These are phyloP conservation scores for Lodderomyces orthopsilosis DNA, from an alignment of 1,139 yeast species.

Conservation along the genomic window DNA sequence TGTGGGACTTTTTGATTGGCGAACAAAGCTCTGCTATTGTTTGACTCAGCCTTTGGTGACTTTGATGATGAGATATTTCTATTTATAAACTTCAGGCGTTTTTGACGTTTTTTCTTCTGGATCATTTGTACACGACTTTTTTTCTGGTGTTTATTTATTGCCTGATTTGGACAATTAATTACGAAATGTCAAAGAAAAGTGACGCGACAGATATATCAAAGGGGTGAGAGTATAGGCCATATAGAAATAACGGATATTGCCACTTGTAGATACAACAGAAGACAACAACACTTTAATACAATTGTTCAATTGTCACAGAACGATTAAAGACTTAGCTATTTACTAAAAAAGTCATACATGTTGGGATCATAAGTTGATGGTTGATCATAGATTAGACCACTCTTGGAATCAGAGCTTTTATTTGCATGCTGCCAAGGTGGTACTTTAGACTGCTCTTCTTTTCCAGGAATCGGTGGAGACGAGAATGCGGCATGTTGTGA, in stretches of 20 bases:
- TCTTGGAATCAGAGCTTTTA: slow-evolving; percentile 7
- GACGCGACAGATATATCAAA: neutral
- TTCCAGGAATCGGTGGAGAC: neutral
- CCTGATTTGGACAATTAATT: slow-evolving; percentile 2
- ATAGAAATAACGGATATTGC: no score
- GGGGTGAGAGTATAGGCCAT: neutral
- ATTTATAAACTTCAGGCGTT: neutral
- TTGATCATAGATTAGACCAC: slow-evolving; percentile 41
- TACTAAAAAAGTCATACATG: slow-evolving; percentile 44
- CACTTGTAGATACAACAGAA: no score
- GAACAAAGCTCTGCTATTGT: neutral
- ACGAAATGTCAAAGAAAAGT: no score
- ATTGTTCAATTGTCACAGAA: no score
- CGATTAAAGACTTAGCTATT: no score
- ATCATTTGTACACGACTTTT: neutral
- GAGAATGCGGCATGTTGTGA: no score
- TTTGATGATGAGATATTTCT: neutral
- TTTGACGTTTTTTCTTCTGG: neutral
- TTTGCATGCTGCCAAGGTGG: slow-evolving; percentile 6
- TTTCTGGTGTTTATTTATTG: neutral
- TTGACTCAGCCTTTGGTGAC: neutral
- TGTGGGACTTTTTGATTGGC: no score
- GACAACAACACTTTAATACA: no score
- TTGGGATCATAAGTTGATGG: slow-evolving; percentile 49
- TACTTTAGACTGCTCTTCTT: slow-evolving; percentile 10